phyloP scores from a whole-genome alignment of 1,284 basidiomycete genomes.

The Phellopilus nigrolimitatus region DNA sequence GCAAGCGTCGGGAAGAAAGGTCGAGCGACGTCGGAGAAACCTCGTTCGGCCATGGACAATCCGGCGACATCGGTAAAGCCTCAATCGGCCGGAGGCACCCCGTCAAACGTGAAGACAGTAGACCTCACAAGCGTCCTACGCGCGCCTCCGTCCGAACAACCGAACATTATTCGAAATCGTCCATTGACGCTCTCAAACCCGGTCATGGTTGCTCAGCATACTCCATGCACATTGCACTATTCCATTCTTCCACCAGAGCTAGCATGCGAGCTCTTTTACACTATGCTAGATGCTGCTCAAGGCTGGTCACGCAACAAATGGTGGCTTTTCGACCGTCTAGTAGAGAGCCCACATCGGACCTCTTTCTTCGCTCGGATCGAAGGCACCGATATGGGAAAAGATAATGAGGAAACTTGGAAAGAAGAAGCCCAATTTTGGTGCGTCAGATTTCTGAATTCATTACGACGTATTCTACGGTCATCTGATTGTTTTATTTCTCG shows the following conservation, averaged over 20 bases:
- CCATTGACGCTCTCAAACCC: constrained; percentile 55
- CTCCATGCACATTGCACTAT: constrained; percentile 71
- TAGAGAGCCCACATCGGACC: constrained; percentile 81
- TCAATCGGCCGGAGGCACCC: constrained; percentile 18
- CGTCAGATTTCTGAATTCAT: constrained; percentile 15
- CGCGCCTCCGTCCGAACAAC: constrained; percentile 42
- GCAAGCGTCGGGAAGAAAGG: no score
- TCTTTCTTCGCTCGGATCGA: constrained; percentile 61
- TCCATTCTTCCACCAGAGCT: constrained; percentile 67
- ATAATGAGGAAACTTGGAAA: constrained; percentile 44
- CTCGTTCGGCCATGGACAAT: no score
- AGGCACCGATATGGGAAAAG: constrained; percentile 34
- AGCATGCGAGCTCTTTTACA: constrained; percentile 66
- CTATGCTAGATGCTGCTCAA: constrained; percentile 57
- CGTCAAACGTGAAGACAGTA: constrained; percentile 28
- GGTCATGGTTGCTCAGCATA: constrained; percentile 60
- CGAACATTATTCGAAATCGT: constrained; percentile 36
- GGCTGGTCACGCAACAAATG: constrained; percentile 74
- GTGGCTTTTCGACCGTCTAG: constrained; percentile 78
- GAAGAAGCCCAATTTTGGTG: constrained; percentile 68
- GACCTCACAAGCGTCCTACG: constrained; percentile 54
- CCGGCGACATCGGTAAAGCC: constrained; percentile 11
- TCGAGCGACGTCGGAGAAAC: no score
- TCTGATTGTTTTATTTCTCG: constrained; percentile 8
- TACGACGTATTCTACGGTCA: background rate